Conservation (phyloP, 139 green algal genomes). For the Raphidocelis subcapitata region DNA sequence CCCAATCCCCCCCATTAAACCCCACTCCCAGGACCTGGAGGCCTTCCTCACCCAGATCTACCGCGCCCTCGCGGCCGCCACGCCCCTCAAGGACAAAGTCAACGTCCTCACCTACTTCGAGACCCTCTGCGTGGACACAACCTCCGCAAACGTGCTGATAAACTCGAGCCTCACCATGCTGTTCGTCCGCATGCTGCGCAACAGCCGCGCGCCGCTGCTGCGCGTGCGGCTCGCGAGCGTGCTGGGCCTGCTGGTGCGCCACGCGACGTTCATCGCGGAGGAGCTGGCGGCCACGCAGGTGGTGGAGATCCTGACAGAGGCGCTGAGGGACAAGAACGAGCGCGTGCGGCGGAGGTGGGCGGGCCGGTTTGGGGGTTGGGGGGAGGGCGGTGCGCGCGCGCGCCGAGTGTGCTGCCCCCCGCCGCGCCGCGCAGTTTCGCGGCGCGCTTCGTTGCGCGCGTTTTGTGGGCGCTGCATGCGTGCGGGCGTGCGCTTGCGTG, state of each 20-base stretch:
- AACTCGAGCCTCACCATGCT: conserved; percentile 80
- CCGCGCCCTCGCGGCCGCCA: conserved; percentile 53
- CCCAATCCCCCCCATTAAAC: too few relatives aligned
- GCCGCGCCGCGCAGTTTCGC: too few relatives aligned
- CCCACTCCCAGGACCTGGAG: conserved; percentile 38
- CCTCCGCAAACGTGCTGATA: conserved; percentile 84
- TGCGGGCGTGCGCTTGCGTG: too few relatives aligned
- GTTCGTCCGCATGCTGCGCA: conserved; percentile 76
- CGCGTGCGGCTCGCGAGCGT: conserved; percentile 60
- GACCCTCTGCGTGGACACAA: conserved; percentile 76
- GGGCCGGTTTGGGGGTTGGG: background rate
- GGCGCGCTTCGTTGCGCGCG: too few relatives aligned
- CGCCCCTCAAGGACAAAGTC: conserved; percentile 75
- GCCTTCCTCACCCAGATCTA: conserved; percentile 66
- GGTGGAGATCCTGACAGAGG: conserved; percentile 74
- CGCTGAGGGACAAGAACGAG: conserved; percentile 70
- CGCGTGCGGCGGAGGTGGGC: conserved; percentile 58
- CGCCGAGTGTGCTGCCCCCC: too few relatives aligned
- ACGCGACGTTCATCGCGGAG: conserved; percentile 86
- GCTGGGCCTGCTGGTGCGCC: conserved; percentile 80
- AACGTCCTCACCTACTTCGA: conserved; percentile 93
- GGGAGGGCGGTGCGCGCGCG: background rate
- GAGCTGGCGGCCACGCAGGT: conserved; percentile 62
- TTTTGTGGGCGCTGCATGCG: too few relatives aligned
- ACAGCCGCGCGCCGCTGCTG: conserved; percentile 45